Evolutionary conservation across 495 filamentous ascomycete species (phyloP), one percentile per base, ranked within the genome.

Genomic region (Jackrogersella minutella): DNA sequence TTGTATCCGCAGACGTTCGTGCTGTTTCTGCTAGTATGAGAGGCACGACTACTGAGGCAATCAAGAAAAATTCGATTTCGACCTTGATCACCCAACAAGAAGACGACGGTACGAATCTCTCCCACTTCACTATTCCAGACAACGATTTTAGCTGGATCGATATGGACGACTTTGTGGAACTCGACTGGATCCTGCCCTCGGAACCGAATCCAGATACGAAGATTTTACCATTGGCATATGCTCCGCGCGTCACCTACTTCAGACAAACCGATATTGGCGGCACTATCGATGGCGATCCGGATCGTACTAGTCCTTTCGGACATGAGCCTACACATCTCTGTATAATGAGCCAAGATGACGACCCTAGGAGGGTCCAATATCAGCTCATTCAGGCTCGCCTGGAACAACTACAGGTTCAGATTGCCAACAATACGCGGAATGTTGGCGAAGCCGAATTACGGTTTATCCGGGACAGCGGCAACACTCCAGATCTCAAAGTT

Each of bases 151-250:
- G 87, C 53, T 99, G 95, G 95, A 90, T 98, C 70, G 95, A 99
- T 74, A 97, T 98, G 93, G 95, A 99, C 77, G 95, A 99, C 73
- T 98, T 98, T 78, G 92, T 98, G 22, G 95, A 99, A 75, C 82
- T 98, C 8, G 95, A 97, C 73, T 97, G 94, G 93, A 91, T 97
- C 58, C 79, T 97, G 14, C 94, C 95, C 0, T 91, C 91, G 22
- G 91, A 95, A 69, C 89, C 91, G 22, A 93, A 96, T 62, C 95
- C 96, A 17, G 89, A 95, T 56, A 97, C 94, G 1, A 91, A 92
- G 70, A 97, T 99, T 47, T 80, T 98, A 56, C 95, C 95, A 1
- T 81, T 99, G 7, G 96, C 90, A 1, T 99, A 88, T 68, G 91
- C 95, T 9, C 96, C 95, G 28, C 87, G 93, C 0, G 94, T 99